Conservation (phyloP, 768 basidiomycete species). For the Asterophora parasitica region DNA sequence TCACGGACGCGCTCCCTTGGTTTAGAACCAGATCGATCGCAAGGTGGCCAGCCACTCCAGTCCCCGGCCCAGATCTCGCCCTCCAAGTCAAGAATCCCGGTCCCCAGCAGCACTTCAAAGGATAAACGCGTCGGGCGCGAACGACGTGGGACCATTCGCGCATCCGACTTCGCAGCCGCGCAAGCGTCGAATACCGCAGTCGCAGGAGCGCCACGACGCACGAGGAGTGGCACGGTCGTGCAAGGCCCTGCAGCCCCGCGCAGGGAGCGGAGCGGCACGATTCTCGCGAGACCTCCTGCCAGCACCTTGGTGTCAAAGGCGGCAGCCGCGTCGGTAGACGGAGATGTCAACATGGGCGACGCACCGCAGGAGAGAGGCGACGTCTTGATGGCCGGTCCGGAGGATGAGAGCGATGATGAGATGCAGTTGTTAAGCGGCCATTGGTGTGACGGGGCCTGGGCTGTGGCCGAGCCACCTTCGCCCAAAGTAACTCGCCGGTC, state of each 20-base stretch:
- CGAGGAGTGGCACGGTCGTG: conserved; percentile 47
- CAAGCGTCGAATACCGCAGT: conserved; percentile 6
- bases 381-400: conserved; percentile 17
- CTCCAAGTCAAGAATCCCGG: not conserved
- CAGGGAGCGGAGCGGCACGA: conserved; percentile 21
- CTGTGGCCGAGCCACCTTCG: conserved; percentile 35
- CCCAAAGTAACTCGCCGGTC: conserved; percentile 24
- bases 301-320: conserved; percentile 1
- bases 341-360: conserved; percentile 9
- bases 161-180: conserved; percentile 34
- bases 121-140: conserved; percentile 21
- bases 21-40: conserved; percentile 1
- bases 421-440: conserved; percentile 15
- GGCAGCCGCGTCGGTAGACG: conserved; percentile 3
- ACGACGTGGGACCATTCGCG: conserved; percentile 48
- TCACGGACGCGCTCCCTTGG: conserved; percentile 14
- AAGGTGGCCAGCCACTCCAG: conserved; percentile 5
- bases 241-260: conserved; percentile 12
- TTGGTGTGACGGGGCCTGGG: conserved; percentile 28
- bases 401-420: conserved; percentile 16
- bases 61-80: conserved; percentile 15
- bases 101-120: not conserved
- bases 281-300: conserved; percentile 16
- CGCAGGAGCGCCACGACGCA: conserved; percentile 30
- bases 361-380: conserved; percentile 15